These are phyloP conservation scores for Phytophthora citricola DNA, from an alignment of 352 stramenopile genomes.

Conservation along the genomic window DNA sequence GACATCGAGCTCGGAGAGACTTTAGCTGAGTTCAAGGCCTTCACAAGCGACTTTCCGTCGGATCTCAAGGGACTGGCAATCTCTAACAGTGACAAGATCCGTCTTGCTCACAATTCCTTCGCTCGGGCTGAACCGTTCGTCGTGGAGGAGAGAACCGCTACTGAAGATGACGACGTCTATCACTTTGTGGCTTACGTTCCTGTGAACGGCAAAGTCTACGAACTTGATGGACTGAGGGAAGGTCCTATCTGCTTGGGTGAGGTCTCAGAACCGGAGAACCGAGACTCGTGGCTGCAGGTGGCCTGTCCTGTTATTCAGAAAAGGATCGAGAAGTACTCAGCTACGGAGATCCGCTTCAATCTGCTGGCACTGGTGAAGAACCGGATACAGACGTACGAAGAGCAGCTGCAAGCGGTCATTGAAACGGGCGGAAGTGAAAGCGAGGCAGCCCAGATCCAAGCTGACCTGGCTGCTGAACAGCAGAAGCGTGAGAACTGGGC, in stretches of 20 bases:
- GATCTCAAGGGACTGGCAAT: conserved; percentile 88
- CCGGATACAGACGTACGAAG: conserved; percentile 62
- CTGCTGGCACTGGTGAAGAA: conserved; percentile 94
- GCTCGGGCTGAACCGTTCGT: conserved; percentile 82
- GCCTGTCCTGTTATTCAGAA: conserved; percentile 93
- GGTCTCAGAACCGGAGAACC: conserved; percentile 29
- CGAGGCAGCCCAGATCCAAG: conserved; percentile 55
- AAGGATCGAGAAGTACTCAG: conserved; percentile 91
- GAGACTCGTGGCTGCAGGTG: conserved; percentile 87
- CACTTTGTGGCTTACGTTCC: conserved; percentile 98
- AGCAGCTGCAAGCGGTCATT: conserved; percentile 50
- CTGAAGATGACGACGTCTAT: conserved; percentile 94
- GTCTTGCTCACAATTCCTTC: conserved; percentile 87
- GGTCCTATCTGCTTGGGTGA: conserved; percentile 92
- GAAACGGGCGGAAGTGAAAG: conserved; percentile 44
- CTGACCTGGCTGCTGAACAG: conserved; percentile 55
- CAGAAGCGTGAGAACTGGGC: conserved; percentile 85
- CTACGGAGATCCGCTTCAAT: conserved; percentile 97
- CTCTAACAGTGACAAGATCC: conserved; percentile 89
- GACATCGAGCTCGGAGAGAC: conserved; percentile 73
- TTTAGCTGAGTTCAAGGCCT: conserved; percentile 80
- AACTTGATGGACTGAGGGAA: conserved; percentile 94
- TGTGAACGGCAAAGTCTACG: conserved; percentile 91
- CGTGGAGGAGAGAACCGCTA: conserved; percentile 73
- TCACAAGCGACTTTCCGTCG: conserved; percentile 77